Evolutionary conservation across 1,284 basidiomycete species (phyloP), one percentile per base, ranked within the genome.

Genomic region (Microbotryomycetes sp.): DNA sequence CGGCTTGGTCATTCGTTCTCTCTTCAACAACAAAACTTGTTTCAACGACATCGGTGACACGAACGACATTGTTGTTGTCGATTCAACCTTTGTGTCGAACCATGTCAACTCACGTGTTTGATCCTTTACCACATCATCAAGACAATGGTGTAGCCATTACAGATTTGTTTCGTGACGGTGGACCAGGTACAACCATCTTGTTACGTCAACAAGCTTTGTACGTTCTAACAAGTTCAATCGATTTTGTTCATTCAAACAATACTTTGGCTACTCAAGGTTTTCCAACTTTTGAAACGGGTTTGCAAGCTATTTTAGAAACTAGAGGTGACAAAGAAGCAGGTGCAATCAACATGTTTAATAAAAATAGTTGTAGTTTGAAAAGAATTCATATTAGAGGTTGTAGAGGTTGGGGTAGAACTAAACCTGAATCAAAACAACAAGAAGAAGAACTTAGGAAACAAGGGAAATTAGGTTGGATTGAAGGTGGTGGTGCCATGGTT

Each of bases 191-290:
- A 6, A 64, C 58, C 25, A 62, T 73, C 57, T 56, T 71, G 31
- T 65, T 73, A 23, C 36, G 32, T 3, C 66, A 56, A 0, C 9
- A 29, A 1, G 58, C 61, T 1, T 22, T 42, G 32, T 73, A 72
- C 60, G 52, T 50, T 15, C 59, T 73, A 30, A 54, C 58, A 49
- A 59, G 63, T 19, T 50, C 59, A 15, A 64, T 73, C 57, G 49
- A 55, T 28, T 46, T 73, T 28, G n/a, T 32, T 3, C 64, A 66
- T 36, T 52, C 63, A 4, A 32, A 55, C 28, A 69, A 64, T 12
- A 64, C 67, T 25, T 63, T 73, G 23, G 70, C 71, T 14, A 73
- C 72, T 1, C 49, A 64, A 6, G 72, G 71, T 2, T 73, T 60
- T 53, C 72, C 72, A 6, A 42, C 46, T n/a, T 63, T 69, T 53